A percentile compares a stretch with the other conserved stretches of the same genome.
Evolutionary conservation across 495 filamentous ascomycete species (phyloP).

Genomic region (Penicillium mononematosum): DNA sequence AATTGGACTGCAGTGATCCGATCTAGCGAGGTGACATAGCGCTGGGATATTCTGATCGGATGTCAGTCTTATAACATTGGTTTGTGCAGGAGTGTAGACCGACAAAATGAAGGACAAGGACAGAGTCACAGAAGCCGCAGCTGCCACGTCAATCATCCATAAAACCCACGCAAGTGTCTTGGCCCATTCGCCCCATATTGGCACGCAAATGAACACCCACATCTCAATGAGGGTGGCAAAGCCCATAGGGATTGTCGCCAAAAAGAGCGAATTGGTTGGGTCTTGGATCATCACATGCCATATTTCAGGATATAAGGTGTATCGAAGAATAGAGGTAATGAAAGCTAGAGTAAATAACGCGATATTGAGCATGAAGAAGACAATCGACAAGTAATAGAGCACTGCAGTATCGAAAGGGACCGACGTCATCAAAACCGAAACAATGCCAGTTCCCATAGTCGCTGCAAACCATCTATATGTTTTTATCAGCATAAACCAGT

Average conservation of each 20-base stretch:
- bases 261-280: conserved; percentile 45
- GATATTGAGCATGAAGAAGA: conserved; percentile 47
- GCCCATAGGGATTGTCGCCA: conserved; percentile 50
- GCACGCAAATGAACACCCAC: conserved; percentile 46
- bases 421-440: conserved; percentile 43
- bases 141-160: conserved; percentile 48
- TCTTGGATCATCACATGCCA: conserved; percentile 49
- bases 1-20: conserved; percentile 48
- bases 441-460: conserved; percentile 53
- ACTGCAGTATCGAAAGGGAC: conserved; percentile 40
- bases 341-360: conserved; percentile 40
- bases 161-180: conserved; percentile 39
- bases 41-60: conserved; percentile 33
- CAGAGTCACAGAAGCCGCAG: conserved; percentile 38
- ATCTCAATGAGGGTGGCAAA: conserved; percentile 53
- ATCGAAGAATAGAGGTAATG: conserved; percentile 43
- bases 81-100: neutral
- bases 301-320: conserved; percentile 46
- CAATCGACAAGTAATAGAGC: conserved; percentile 40
- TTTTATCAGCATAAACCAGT: conserved; percentile 2
- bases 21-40: conserved; percentile 38
- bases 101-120: conserved; percentile 46
- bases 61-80: neutral
- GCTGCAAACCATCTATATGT: conserved; percentile 42
- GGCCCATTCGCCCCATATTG: conserved; percentile 39